These are phyloP conservation scores for Chimonanthus salicifolius DNA, from an alignment of 164 flowering plant genomes.

Conservation along the genomic window DNA sequence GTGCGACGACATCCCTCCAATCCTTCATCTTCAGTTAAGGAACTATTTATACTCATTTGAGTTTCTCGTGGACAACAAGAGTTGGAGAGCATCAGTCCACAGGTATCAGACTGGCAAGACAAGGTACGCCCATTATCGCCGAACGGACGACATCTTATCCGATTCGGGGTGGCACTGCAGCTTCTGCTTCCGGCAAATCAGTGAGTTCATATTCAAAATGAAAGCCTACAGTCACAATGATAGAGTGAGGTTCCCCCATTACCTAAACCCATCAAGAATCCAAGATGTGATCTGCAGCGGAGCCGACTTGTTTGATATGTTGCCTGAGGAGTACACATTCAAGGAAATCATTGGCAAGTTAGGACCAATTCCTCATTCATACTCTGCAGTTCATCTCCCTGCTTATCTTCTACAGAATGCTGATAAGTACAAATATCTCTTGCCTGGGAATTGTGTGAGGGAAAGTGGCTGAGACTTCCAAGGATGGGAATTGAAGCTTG, in stretches of 20 bases:
- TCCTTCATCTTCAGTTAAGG: slow-evolving; percentile 70
- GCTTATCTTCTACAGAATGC: slow-evolving; percentile 48
- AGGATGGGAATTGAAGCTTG: neutral
- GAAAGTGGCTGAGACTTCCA: slow-evolving; percentile 30
- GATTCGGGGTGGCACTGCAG: slow-evolving; percentile 97
- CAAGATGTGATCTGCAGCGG: slow-evolving; percentile 72
- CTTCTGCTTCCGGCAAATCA: slow-evolving; percentile 73
- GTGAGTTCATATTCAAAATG: slow-evolving; percentile 84
- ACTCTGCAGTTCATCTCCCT: slow-evolving; percentile 59
- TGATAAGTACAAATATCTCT: slow-evolving; percentile 40
- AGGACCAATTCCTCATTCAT: slow-evolving; percentile 54
- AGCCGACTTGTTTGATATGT: slow-evolving; percentile 50
- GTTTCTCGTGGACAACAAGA: slow-evolving; percentile 65
- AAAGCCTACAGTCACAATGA: slow-evolving; percentile 92
- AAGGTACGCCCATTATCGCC: slow-evolving; percentile 78
- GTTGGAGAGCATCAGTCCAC: slow-evolving; percentile 95
- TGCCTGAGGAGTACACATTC: slow-evolving; percentile 59
- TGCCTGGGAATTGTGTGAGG: slow-evolving; percentile 60
- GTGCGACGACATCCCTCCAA: slow-evolving; percentile 68
- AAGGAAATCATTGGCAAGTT: slow-evolving; percentile 55
- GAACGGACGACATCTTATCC: slow-evolving; percentile 62
- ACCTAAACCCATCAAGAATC: slow-evolving; percentile 55
- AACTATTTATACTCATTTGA: slow-evolving; percentile 87
- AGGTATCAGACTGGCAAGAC: slow-evolving; percentile 66
- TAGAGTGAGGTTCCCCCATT: slow-evolving; percentile 70